Conservation (phyloP, 768 basidiomycete genomes). For the Neoboletus subvelutipes region DNA sequence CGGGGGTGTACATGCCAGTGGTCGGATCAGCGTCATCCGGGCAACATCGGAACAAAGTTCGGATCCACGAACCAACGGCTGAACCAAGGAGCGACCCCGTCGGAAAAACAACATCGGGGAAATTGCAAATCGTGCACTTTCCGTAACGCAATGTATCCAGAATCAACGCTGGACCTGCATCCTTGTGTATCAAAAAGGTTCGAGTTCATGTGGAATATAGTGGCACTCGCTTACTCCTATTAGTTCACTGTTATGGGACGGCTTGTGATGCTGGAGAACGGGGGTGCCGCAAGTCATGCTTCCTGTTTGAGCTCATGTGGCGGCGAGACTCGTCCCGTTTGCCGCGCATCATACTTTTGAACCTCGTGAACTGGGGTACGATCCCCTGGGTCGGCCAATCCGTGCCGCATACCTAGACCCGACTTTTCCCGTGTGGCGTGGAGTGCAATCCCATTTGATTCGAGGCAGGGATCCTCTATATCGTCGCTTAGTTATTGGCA, state of each 20-base stretch:
- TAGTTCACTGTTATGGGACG: slow-evolving; percentile 2
- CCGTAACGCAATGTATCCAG: slow-evolving; percentile 25
- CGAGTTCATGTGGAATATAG: neutral
- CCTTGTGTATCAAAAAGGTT: neutral
- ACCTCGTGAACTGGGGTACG: slow-evolving; percentile 12
- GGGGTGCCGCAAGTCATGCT: neutral
- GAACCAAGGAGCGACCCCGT: slow-evolving; percentile 27
- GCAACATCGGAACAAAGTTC: slow-evolving; percentile 8
- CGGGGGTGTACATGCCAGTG: neutral
- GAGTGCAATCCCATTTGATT: slow-evolving; percentile 31
- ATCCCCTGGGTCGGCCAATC: neutral
- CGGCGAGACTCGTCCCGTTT: slow-evolving; percentile 31
- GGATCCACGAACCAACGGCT: slow-evolving; percentile 17
- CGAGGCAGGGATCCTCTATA: slow-evolving; percentile 18
- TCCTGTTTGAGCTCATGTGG: neutral
- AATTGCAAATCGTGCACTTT: slow-evolving; percentile 37
- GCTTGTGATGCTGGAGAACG: neutral
- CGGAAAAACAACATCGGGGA: slow-evolving; percentile 40
- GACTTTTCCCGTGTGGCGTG: neutral
- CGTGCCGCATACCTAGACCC: neutral
- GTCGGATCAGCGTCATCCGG: slow-evolving; percentile 5
- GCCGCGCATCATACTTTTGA: neutral
- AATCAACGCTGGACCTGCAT: neutral
- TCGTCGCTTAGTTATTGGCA: slow-evolving; percentile 18
- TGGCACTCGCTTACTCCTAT: no score